Evolutionary conservation across 2,329 filamentous ascomycete genomes (phyloP).

Genomic region (Botryotinia narcissicola): DNA sequence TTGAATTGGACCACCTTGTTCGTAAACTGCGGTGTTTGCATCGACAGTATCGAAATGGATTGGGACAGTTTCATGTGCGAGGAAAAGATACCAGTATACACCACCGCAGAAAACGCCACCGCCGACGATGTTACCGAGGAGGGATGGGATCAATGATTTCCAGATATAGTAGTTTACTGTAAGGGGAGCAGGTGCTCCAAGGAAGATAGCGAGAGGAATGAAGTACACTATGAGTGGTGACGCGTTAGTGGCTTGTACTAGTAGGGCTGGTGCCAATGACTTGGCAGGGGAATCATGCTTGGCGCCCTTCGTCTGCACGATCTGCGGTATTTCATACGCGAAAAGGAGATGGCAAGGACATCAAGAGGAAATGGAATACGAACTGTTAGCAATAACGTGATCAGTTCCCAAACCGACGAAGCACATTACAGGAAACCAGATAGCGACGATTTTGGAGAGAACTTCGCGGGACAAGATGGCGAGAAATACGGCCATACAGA

Average conservation of each 20-base stretch:
- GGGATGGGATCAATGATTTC: constrained; percentile 54
- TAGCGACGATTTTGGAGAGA: constrained; percentile 51
- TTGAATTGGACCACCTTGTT: constrained; percentile 28
- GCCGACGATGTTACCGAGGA: constrained; percentile 54
- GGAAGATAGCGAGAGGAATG: constrained; percentile 50
- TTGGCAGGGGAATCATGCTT: constrained; percentile 17
- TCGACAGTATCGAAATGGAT: constrained; percentile 34
- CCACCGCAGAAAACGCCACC: constrained; percentile 52
- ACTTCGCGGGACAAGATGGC: constrained; percentile 50
- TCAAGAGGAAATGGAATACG: background rate
- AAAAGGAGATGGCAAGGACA: background rate
- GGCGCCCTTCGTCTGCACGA: background rate
- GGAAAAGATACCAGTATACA: constrained; percentile 50
- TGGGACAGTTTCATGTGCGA: constrained; percentile 33
- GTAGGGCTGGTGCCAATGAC: background rate
- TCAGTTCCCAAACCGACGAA: constrained; percentile 54
- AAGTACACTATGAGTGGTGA: constrained; percentile 44
- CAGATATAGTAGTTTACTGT: constrained; percentile 53
- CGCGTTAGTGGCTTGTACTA: constrained; percentile 2
- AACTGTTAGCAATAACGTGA: constrained; percentile 54
- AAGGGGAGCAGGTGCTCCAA: constrained; percentile 44
- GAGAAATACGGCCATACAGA: constrained; percentile 52
- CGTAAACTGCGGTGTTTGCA: constrained; percentile 26
- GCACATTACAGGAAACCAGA: constrained; percentile 56
- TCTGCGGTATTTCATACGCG: background rate